Base-by-base conservation (phyloP, 805 yeast genomes). In the Helenozyma rhizophorensis region DNA sequence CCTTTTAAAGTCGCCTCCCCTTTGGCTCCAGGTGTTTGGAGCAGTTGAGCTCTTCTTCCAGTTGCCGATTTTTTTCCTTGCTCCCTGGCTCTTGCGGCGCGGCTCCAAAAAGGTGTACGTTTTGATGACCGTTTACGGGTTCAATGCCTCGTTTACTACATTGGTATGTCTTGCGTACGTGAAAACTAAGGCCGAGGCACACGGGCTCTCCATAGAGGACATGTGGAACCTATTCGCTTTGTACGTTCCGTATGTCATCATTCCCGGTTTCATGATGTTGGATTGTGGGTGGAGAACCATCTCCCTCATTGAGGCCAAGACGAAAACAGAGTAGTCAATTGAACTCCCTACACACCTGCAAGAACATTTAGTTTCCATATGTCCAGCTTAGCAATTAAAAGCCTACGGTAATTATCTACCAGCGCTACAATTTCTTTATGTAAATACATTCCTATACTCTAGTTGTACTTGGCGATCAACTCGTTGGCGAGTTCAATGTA, bases 81-180 rank as follows among this genome's bases (percentile, higher is more conserved):
- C 71, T 9, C 66, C 69, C 1, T 46, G 37, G 23, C 35, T 39
- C 19, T 43, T 58, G 29, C 36, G 43, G 30, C 13, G 25, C 16
- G 36, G 39, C 6, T 17, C 28, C 33, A 26, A 27, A 33, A 13
- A 53, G 33, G 42, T 56, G 41, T 37, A 50, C 32, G 42, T 54
- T 15, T 68, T 65, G 51, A 55, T 80, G 43, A 60, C 76, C 10
- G 48, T 80, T 5, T 90, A 93, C 56, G 96, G 90, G 3, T 72
- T 83, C 47, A 87, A 86, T 50, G 97, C 97, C 0, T 63, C 81
- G 4, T 62, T 83, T 32, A 87, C 96, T 4, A 87, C 96, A 0
- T 55, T 79, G 23, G 74, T 79, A 15, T 90, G 97, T 53, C 58
- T 83, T 42, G 52, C 69, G n/a, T 70, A 74, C 45, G 68, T 80